Evolutionary conservation across 2,329 filamentous ascomycete species (phyloP), one percentile per base, ranked within the genome.

Genomic region (Cladobotryum mycophilum): DNA sequence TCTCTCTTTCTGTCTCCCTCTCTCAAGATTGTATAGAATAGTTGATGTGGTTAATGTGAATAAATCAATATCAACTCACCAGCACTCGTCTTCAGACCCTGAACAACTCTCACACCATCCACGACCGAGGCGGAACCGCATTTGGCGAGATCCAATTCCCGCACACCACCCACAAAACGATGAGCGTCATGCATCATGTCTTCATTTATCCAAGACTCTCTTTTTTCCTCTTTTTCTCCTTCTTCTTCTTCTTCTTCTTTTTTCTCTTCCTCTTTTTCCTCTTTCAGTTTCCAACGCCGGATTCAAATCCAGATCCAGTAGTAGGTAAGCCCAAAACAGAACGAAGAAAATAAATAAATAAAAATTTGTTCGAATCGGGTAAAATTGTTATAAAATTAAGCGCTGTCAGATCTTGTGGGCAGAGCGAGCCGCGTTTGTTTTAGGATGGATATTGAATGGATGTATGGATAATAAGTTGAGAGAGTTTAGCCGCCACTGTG

Each of bases 61-160:
- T 20, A 20, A 20, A 20, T 3, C 20, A 20, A 20, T 20, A 5
- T 20, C 5, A 48, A 68, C 79, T 76, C 65, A 83, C 80, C 79
- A 62, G 80, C 75, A 62, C 79, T 82, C 55, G 78, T 80, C 61
- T 76, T 80, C 48, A 83, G 67, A 33, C 74, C 80, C 3, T 80
- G 79, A 40, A 83, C 74, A 38, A 75, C 70, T 62, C 76, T 80
- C 65, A 82, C 73, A 58, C 72, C 73, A 63, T 80, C 75, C 49
- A 74, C 73, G 56, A 81, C 71, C 45, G 75, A 74, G 56, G 69
- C 72, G 41, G 71, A 67, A 50, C 73, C 67, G 54, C 69, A 75
- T 49, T 69, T 66, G 55, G 73, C 73, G 58, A 80, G 63, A 58
- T 79, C 71, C 56, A 79, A 71, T 69, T 78, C 75, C 57, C 71